phyloP scores from a whole-genome alignment of 257 asterid genomes.

The Plantago elongata region DNA sequence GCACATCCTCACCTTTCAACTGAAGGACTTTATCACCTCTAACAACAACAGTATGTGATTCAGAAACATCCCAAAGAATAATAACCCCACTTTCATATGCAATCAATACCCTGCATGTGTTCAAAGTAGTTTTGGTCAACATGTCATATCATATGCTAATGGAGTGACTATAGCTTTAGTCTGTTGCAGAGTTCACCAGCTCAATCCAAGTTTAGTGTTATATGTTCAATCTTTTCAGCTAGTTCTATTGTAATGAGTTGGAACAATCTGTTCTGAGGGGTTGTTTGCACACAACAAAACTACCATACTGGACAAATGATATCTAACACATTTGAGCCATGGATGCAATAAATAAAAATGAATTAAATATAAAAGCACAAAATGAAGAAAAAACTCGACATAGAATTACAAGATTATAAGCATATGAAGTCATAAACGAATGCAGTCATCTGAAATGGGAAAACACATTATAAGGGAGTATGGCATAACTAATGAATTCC shows the following conservation, averaged over 20 bases:
- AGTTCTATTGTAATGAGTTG: not conserved
- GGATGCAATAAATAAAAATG: too few species aligned
- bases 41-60: slow-evolving; percentile 46
- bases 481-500: slow-evolving; percentile 3
- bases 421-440: not conserved
- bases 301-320: slow-evolving; percentile 1
- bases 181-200: slow-evolving; percentile 15
- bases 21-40: slow-evolving; percentile 75
- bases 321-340: slow-evolving; percentile 6
- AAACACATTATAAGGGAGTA: not conserved
- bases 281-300: not conserved
- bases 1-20: slow-evolving; percentile 41
- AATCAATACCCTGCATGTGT: slow-evolving; percentile 59
- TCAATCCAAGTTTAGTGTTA: slow-evolving; percentile 9
- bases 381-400: too few species aligned
- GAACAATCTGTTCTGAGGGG: slow-evolving; percentile 6
- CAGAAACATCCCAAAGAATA: slow-evolving; percentile 81
- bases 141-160: slow-evolving; percentile 14
- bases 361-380: too few species aligned
- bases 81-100: slow-evolving; percentile 81
- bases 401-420: too few species aligned
- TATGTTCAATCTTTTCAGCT: not conserved
- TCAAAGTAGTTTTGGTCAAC: slow-evolving; percentile 16
- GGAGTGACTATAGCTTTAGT: not conserved
- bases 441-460: slow-evolving; percentile 7